Base-by-base conservation (phyloP, 495 filamentous ascomycete species). In the Penicillium lividum region DNA sequence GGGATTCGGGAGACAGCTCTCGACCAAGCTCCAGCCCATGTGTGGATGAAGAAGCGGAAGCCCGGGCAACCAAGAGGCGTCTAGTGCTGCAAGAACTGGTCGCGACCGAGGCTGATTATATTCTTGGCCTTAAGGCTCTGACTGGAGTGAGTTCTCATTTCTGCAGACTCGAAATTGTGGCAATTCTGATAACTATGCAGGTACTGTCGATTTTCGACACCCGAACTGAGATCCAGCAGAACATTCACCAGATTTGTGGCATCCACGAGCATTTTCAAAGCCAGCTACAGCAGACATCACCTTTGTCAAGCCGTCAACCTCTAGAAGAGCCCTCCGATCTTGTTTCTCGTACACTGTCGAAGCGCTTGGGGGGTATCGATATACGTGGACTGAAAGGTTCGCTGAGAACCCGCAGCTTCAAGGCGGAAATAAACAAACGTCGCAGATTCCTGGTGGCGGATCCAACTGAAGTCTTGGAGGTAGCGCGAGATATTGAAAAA, bases 41-140 rank as follows among this genome's bases (percentile, higher is more conserved):
- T 11, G 70, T 86, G 31, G 92, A 97, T 63, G 82, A 88, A 54
- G 86, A 78, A n/a, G 87, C 88, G 27, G 82, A 82, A 44, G 81
- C 83, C 52, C 81, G 94, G 25, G 81, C 91, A 11, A 65, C 88
- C 42, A 88, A 92, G 62, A 82, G 94, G 51, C 86, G 90, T 9
- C 84, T 84, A 55, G 85, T 93, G 18, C 68, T 98, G 42, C 89
- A 91, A 61, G 94, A 98, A 70, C 74, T 98, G 18, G 80, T 97
- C 52, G 81, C 71, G 44, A 93, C 92, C 0, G 94, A 98, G 71
- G 88, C 93, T 65, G 86, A 89, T 62, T 98, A 98, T 73, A 83
- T 97, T 54, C 84, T 84, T 16, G 93, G 96, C 59, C 71, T 98
- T 52, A 90, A 90, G 64, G 89, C 93, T 51, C 77, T 98, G 56